Percentiles rank a stretch among this genome's conserved stretches.
Conservation (phyloP, 1,139 yeast genomes). For the Tardiomyces blankii region DNA sequence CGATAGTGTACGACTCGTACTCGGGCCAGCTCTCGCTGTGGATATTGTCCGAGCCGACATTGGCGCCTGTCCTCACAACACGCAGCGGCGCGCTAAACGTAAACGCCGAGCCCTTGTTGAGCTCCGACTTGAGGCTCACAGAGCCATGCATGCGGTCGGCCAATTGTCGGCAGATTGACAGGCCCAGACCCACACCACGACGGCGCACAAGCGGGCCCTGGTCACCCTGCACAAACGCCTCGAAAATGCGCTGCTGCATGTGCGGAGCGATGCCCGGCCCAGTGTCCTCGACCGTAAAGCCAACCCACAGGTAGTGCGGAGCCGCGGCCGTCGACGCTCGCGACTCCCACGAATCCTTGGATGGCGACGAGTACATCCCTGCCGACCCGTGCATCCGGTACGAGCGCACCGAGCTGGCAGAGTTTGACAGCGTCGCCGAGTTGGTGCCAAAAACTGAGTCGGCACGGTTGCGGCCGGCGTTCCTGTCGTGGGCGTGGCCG, state of each 20-base stretch:
- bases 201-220: slow-evolving; percentile 77
- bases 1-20: slow-evolving; percentile 3
- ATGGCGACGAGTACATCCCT: background rate
- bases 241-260: slow-evolving; percentile 73
- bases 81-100: slow-evolving; percentile 55
- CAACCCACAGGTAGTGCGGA: slow-evolving; percentile 2
- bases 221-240: slow-evolving; percentile 92
- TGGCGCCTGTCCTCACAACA: background rate
- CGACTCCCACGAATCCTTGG: background rate
- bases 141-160: slow-evolving; percentile 84
- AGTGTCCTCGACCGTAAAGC: slow-evolving; percentile 61
- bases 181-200: slow-evolving; percentile 90
- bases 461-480: background rate
- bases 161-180: slow-evolving; percentile 80
- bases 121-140: slow-evolving; percentile 49
- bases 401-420: too few species aligned
- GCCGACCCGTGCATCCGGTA: too few species aligned
- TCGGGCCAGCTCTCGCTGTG: slow-evolving; percentile 6
- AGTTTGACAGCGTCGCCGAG: too few species aligned
- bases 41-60: background rate
- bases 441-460: too few species aligned
- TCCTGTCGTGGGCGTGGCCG: background rate
- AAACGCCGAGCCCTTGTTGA: slow-evolving; percentile 70
- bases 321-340: background rate
- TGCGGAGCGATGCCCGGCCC: slow-evolving; percentile 87